A percentile compares a stretch with the other conserved stretches of the same genome.
Conservation (phyloP, 1,284 basidiomycete species). For the Chiua sp. region DNA sequence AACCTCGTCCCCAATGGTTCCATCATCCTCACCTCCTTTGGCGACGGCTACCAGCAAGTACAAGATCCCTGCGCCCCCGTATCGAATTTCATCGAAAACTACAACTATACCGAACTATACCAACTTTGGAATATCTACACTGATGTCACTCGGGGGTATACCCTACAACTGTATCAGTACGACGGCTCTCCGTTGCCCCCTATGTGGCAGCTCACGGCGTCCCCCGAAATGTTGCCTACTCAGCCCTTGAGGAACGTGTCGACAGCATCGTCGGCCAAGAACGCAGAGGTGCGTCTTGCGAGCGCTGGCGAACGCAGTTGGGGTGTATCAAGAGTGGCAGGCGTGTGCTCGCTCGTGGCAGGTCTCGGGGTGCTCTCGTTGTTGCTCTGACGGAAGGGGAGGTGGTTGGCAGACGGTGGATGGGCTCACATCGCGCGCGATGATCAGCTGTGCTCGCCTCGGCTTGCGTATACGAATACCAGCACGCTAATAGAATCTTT, state of each 20-base stretch:
- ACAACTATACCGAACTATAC: conserved; percentile 65
- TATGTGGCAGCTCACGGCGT: conserved; percentile 35
- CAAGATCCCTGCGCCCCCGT: conserved; percentile 89
- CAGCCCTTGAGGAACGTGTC: conserved; percentile 37
- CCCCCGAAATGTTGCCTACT: conserved; percentile 49
- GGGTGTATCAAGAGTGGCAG: conserved; percentile 17
- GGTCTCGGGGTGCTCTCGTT: conserved; percentile 30
- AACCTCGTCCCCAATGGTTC: conserved; percentile 74
- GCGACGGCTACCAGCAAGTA: conserved; percentile 90
- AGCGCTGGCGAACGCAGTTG: conserved; percentile 34
- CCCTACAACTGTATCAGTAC: conserved; percentile 47
- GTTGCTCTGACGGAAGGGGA: conserved; percentile 25
- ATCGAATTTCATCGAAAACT: conserved; percentile 84
- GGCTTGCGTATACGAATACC: conserved; percentile 24
- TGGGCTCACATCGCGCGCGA: conserved; percentile 1
- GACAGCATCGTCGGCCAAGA: conserved; percentile 1
- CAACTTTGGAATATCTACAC: conserved; percentile 44
- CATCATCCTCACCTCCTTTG: conserved; percentile 70
- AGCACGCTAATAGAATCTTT: conserved; percentile 30
- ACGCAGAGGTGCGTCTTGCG: conserved; percentile 9
- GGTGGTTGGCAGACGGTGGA: background rate
- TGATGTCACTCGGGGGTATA: conserved; percentile 42
- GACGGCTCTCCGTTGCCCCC: conserved; percentile 46
- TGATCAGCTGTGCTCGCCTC: conserved; percentile 8
- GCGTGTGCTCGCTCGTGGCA: conserved; percentile 12